Evolutionary conservation across 495 filamentous ascomycete genomes (phyloP).

Genomic region (Aspergillus diversus): DNA sequence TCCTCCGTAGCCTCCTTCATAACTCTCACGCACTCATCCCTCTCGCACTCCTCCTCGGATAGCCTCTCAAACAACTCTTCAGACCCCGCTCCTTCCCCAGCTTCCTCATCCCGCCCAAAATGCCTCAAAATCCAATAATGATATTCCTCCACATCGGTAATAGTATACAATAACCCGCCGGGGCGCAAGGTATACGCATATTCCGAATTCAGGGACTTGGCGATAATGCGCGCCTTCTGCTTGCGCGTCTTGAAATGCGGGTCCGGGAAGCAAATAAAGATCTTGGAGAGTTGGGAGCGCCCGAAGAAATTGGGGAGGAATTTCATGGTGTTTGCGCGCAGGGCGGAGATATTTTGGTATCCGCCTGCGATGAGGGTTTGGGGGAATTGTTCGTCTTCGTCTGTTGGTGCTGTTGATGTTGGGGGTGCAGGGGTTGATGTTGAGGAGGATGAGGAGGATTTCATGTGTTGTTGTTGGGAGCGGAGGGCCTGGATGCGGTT

Average conservation of each 20-base stretch:
- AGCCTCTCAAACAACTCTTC: conserved; percentile 58
- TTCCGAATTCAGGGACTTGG: conserved; percentile 83
- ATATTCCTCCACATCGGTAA: conserved; percentile 95
- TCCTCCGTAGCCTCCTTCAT: conserved; percentile 93
- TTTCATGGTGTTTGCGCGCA: conserved; percentile 97
- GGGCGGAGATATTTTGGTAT: conserved; percentile 84
- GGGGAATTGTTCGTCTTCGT: conserved; percentile 6
- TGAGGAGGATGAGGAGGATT: conserved; percentile 15
- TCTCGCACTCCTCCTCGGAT: conserved; percentile 65
- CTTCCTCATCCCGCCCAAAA: conserved; percentile 55
- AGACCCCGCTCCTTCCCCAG: conserved; percentile 35
- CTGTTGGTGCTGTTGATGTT: conserved; percentile 3
- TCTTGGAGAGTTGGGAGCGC: conserved; percentile 73
- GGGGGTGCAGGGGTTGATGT: conserved; percentile 10
- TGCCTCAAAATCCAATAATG: conserved; percentile 90
- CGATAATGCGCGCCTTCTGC: conserved; percentile 94
- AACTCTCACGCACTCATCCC: conserved; percentile 74
- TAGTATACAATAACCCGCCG: conserved; percentile 88
- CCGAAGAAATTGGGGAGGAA: conserved; percentile 95
- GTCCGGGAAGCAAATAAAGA: conserved; percentile 98
- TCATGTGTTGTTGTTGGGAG: conserved; percentile 59
- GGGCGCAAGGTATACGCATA: conserved; percentile 88
- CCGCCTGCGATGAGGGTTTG: conserved; percentile 38
- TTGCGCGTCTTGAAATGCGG: conserved; percentile 98
- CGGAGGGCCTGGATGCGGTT: conserved; percentile 84